These are phyloP conservation scores for Candida alai DNA, from an alignment of 805 yeast species.

Conservation along the genomic window DNA sequence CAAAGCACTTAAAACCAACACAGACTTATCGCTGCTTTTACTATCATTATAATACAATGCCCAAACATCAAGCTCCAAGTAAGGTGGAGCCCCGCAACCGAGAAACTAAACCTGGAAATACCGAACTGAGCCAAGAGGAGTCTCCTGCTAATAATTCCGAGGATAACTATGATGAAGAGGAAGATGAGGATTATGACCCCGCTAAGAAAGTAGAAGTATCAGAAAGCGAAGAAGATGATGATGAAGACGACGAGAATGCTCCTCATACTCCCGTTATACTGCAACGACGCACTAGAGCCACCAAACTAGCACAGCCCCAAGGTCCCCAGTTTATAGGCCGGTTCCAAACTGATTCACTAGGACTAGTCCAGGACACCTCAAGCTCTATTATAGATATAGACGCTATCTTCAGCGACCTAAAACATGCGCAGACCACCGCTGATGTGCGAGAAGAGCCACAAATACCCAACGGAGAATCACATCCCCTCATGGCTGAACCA, in stretches of 20 bases:
- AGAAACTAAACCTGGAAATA: too few species aligned
- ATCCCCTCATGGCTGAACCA: slow-evolving; percentile 3
- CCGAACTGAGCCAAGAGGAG: too few species aligned
- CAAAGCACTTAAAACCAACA: too few species aligned
- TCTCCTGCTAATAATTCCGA: too few species aligned
- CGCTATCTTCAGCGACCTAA: slow-evolving; percentile 27
- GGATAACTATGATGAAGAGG: slow-evolving; percentile 9
- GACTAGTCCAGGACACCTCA: slow-evolving; percentile 12
- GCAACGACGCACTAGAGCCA: slow-evolving; percentile 64
- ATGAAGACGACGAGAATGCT: slow-evolving; percentile 26
- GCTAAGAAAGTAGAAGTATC: slow-evolving; percentile 21
- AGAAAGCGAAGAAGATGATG: slow-evolving; percentile 16
- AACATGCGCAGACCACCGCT: slow-evolving; percentile 8
- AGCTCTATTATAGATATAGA: slow-evolving; percentile 28
- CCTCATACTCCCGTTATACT: slow-evolving; percentile 50
- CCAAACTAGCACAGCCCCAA: slow-evolving; percentile 5
- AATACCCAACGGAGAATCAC: slow-evolving; percentile 11
- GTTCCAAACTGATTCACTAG: slow-evolving; percentile 10
- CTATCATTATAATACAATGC: too few species aligned
- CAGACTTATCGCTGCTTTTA: too few species aligned
- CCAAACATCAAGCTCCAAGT: too few species aligned
- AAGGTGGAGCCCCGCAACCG: too few species aligned
- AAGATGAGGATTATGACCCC: slow-evolving; percentile 11
- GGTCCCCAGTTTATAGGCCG: slow-evolving; percentile 13
- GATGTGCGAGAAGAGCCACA: neutral